Base-by-base conservation (phyloP, 2,329 filamentous ascomycete genomes). In the Tolypocladium tundrense region DNA sequence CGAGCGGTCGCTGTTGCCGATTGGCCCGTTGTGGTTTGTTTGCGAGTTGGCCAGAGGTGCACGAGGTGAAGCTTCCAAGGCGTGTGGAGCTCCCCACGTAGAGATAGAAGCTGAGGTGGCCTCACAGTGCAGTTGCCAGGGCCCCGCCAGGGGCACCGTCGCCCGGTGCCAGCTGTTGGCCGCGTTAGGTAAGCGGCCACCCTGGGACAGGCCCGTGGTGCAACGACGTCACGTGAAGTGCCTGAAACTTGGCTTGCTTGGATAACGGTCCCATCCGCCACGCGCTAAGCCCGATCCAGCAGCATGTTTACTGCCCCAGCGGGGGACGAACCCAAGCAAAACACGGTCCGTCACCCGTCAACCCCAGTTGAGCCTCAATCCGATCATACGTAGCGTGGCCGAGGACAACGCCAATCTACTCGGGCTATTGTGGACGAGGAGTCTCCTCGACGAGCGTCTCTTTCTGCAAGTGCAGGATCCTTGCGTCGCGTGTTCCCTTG, bases 21-120 rank as follows among this genome's bases (percentile, higher is more conserved):
- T 58, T 57, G 57, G 35, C 48, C 48, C 48, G 31, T 33, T 35
- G 48, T 51, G 48, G 19, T 51, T 13, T 51, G 48, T 51, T 51
- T 21, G 48, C 14, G 42, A 39, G 43, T 55, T 40, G 52, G 42
- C 43, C 21, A 51, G 33, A 21, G 33, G 10, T 13, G 31, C 13
- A 33, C 43, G 21, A 52, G 24, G 53, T 45, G 40, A 42, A 55
- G 53, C 40, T 41, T 51, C 48, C 48, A 41, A 56, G 33, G 31
- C 7, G 42, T 24, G 19, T 50, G 53, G 54, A 55, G 51, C 53
- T 45, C 40, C 53, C 40, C 42, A 45, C 56, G 58, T 33, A 55
- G 40, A 51, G 56, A 60, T 61, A 68, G 66, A 68, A 68, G 69
- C 68, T 70, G 66, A 71, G 69, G 69, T 71, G 69, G 69, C 69